A percentile compares a stretch with the other conserved stretches of the same genome.
Conservation (phyloP, 352 stramenopile genomes). For the Pythium utonaiense region DNA sequence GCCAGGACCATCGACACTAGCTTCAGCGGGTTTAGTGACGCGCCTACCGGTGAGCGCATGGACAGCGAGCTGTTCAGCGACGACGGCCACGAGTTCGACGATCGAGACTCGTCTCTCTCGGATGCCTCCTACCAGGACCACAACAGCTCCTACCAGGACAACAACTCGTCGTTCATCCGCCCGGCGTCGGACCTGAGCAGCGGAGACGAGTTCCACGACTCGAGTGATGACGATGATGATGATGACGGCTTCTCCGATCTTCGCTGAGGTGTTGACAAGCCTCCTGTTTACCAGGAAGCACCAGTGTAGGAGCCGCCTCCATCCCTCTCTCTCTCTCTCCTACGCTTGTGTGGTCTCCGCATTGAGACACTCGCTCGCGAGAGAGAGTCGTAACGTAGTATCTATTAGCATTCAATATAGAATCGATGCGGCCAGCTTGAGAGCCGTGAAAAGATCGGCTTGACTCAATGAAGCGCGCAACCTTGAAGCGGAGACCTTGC, state of each 20-base stretch:
- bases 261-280: background rate
- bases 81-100: slow-evolving; percentile 16
- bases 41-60: background rate
- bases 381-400: background rate
- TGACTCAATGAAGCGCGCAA: no score
- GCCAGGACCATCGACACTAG: slow-evolving; percentile 1
- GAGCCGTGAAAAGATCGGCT: no score
- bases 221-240: slow-evolving; percentile 12
- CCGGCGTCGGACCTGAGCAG: slow-evolving; percentile 7
- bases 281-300: background rate
- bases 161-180: background rate
- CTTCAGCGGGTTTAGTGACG: background rate
- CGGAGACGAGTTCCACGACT: slow-evolving; percentile 17
- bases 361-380: background rate
- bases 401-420: background rate
- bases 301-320: background rate
- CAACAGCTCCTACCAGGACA: background rate
- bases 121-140: background rate
- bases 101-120: background rate
- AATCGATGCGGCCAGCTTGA: no score
- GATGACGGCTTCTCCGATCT: background rate
- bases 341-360: background rate
- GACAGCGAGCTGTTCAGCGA: slow-evolving; percentile 22
- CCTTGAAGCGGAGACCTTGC: no score
- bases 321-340: no score